Evolutionary conservation across 2,329 filamentous ascomycete genomes (phyloP), one percentile per base, ranked within the genome.

Genomic region (Nannizzia gypsea): DNA sequence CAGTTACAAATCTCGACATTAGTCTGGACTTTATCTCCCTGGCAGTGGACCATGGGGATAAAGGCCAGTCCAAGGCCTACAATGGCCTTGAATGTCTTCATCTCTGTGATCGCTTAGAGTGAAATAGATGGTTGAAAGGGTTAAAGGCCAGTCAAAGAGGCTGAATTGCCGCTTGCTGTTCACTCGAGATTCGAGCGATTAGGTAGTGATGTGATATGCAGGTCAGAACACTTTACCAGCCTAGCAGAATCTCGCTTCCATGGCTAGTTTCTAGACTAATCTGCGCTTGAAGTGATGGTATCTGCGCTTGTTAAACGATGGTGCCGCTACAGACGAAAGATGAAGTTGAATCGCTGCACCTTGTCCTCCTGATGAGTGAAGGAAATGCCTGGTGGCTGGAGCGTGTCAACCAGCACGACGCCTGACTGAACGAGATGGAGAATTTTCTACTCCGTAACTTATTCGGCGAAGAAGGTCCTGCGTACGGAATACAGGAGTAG

Each of bases 1-100:
- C 85, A 87, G 55, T 69, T 71, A 68, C 83, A 87, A 68, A 87
- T 81, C 13, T 79, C 80, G 4, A 80, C 76, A 66, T 81, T 84
- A 58, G 82, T 71, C 68, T 86, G 80, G 40, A 72, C 70, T 1
- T 24, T n/a, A 20, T 58, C 11, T 13, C 13, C 20, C 26, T 58
- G 40, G 2, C 38, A 22, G 26, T 34, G 31, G 3, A 20, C 24
- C 26, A 34, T 9, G 26, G 48, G 4, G 26, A 54, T 3, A 15
- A 54, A 20, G 26, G 22, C 48, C n/a, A 54, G 48, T 9, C 48
- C 24, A n/a, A 54, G 13, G 28, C 26, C 48, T 8, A 15, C 48
- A 26, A 34, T 17, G 48, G 26, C 26, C 6, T 3, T 17, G 48
- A 11, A 26, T 3, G 8, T 17, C 26, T 54, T 54, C 48, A 54